Conservation (phyloP, 768 basidiomycete species). For the Pleurotus pulmonarius region DNA sequence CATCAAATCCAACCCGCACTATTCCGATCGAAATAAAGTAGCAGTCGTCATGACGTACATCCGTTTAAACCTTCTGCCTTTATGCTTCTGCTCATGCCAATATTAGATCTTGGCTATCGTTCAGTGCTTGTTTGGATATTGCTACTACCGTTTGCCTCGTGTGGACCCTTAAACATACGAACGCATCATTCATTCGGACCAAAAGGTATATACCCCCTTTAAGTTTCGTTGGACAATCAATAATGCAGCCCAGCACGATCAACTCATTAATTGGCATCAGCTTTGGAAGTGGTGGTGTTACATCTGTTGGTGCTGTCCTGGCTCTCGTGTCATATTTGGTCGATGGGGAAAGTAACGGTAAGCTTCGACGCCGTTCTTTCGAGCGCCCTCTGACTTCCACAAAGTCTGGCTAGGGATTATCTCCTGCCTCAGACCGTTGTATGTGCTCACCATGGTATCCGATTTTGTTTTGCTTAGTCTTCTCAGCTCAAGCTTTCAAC, state of each 20-base stretch:
- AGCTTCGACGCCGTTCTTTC: neutral
- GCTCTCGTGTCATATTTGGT: neutral
- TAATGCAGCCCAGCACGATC: neutral
- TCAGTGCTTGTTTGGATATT: neutral
- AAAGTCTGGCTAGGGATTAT: neutral
- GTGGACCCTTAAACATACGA: neutral
- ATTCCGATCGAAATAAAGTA: neutral
- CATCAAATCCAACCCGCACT: neutral
- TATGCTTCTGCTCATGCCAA: neutral
- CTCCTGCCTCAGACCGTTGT: neutral
- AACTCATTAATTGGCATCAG: neutral
- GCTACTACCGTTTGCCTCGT: neutral
- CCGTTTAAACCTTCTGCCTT: neutral
- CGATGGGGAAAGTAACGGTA: neutral
- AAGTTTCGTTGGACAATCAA: neutral
- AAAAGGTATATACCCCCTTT: neutral
- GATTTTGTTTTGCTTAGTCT: neutral
- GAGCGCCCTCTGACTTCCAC: neutral
- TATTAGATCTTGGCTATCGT: neutral
- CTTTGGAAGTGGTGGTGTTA: neutral
- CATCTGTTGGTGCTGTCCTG: neutral
- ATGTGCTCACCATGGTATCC: neutral
- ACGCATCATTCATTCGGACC: neutral
- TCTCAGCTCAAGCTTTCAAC: neutral
- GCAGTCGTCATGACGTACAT: neutral